phyloP scores from a whole-genome alignment of 768 basidiomycete genomes.

The Russula compacta region DNA sequence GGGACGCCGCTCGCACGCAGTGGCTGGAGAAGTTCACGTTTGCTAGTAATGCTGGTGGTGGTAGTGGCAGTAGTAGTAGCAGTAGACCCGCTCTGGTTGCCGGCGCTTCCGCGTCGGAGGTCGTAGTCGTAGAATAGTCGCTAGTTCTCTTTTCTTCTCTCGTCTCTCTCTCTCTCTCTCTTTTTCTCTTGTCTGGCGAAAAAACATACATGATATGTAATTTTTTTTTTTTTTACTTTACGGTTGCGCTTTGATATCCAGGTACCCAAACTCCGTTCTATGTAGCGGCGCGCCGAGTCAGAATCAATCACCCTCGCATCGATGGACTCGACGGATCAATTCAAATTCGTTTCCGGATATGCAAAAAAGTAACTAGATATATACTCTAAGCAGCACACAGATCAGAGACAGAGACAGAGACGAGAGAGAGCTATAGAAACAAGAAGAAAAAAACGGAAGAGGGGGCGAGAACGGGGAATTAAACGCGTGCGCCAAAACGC shows the following conservation, averaged over 20 bases:
- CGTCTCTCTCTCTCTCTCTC: neutral
- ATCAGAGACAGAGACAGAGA: neutral
- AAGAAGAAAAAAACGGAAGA: neutral
- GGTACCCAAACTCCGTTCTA: no score
- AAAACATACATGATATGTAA: neutral
- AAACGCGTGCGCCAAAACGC: neutral
- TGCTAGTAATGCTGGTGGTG: neutral
- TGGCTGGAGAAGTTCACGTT: constrained; percentile 1
- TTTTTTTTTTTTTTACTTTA: constrained; percentile 21
- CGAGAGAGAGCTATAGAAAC: neutral
- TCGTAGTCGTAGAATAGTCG: neutral
- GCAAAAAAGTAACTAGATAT: no score
- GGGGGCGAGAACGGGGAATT: neutral
- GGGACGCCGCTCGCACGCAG: neutral
- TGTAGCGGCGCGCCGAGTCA: no score
- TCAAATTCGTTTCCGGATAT: no score
- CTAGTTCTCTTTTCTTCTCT: neutral
- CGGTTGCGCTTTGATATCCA: no score
- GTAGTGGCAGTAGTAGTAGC: neutral
- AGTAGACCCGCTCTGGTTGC: neutral
- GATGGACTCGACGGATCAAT: no score
- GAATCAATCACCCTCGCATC: no score
- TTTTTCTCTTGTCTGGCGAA: neutral
- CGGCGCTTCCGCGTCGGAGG: neutral
- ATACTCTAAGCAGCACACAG: no score